Percentiles rank a stretch among this genome's conserved stretches.
These are phyloP conservation scores for Fomitopsis betulina DNA, from an alignment of 1,284 basidiomycete species.

Conservation along the genomic window DNA sequence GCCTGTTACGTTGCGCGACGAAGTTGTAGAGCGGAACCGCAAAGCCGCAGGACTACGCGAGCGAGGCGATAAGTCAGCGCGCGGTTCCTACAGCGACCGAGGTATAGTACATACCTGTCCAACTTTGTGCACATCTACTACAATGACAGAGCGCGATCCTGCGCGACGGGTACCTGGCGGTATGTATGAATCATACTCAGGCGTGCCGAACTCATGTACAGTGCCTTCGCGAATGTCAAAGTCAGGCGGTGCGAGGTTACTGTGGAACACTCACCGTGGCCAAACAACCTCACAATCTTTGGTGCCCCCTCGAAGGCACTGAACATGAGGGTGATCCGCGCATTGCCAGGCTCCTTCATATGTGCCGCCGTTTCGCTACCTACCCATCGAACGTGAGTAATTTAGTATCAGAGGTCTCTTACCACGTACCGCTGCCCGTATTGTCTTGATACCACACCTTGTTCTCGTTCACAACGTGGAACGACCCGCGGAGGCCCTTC, in stretches of 20 bases:
- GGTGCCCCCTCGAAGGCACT: conserved; percentile 51
- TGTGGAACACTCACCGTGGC: conserved; percentile 32
- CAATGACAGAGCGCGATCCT: conserved; percentile 48
- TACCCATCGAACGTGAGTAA: conserved; percentile 13
- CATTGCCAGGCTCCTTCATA: conserved; percentile 44
- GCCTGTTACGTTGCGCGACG: conserved; percentile 37
- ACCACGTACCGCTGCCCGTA: conserved; percentile 44
- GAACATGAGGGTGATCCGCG: conserved; percentile 52
- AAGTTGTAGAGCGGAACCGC: conserved; percentile 48
- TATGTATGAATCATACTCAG: conserved; percentile 42
- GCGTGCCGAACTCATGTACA: conserved; percentile 49
- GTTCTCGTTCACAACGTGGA: conserved; percentile 41
- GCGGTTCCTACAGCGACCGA: background rate
- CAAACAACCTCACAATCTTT: conserved; percentile 46
- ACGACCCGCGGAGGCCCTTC: conserved; percentile 44
- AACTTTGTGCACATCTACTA: conserved; percentile 48
- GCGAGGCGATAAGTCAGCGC: background rate
- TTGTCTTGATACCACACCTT: conserved; percentile 56
- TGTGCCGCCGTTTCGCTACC: conserved; percentile 54
- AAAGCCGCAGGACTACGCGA: conserved; percentile 47
- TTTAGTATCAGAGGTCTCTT: background rate
- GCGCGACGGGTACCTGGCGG: conserved; percentile 39
- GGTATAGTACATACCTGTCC: conserved; percentile 36
- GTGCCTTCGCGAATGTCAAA: conserved; percentile 29
- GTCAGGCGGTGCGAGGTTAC: too few relatives aligned